Conservation (phyloP, 805 yeast species). For the Cyberlindnera xishuangbannaensis region DNA sequence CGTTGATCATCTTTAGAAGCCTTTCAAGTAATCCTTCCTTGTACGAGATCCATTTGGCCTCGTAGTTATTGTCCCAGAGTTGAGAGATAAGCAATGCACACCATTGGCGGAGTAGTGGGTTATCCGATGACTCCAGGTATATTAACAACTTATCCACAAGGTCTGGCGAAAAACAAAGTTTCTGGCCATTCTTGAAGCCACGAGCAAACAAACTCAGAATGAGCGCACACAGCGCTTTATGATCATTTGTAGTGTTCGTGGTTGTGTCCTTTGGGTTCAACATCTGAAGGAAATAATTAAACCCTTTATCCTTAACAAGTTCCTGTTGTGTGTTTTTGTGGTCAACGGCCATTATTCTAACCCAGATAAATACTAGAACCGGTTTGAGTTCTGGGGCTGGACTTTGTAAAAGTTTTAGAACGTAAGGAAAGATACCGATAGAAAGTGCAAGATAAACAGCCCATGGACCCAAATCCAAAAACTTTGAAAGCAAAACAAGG, state of each 20-base stretch:
- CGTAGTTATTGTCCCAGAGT: conserved; percentile 64
- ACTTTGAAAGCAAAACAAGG: conserved; percentile 72
- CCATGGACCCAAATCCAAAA: conserved; percentile 94
- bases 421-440: conserved; percentile 95
- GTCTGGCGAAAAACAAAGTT: conserved; percentile 69
- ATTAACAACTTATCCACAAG: conserved; percentile 60
- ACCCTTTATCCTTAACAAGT: conserved; percentile 85
- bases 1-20: conserved; percentile 56
- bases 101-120: conserved; percentile 91
- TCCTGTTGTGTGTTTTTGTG: conserved; percentile 87
- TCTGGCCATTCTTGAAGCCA: conserved; percentile 75
- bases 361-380: conserved; percentile 94
- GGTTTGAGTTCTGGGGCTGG: conserved; percentile 96
- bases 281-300: conserved; percentile 78
- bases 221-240: conserved; percentile 93
- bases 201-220: conserved; percentile 79
- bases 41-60: conserved; percentile 66
- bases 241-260: conserved; percentile 44
- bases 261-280: conserved; percentile 41
- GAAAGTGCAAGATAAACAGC: conserved; percentile 91
- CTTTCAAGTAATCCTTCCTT: conserved; percentile 57
- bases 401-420: conserved; percentile 79
- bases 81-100: conserved; percentile 74
- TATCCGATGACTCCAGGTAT: conserved; percentile 67
- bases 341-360: conserved; percentile 94